Evolutionary conservation across 2,329 filamentous ascomycete species (phyloP).

Genomic region (Stagonosporopsis chrysanthemi): DNA sequence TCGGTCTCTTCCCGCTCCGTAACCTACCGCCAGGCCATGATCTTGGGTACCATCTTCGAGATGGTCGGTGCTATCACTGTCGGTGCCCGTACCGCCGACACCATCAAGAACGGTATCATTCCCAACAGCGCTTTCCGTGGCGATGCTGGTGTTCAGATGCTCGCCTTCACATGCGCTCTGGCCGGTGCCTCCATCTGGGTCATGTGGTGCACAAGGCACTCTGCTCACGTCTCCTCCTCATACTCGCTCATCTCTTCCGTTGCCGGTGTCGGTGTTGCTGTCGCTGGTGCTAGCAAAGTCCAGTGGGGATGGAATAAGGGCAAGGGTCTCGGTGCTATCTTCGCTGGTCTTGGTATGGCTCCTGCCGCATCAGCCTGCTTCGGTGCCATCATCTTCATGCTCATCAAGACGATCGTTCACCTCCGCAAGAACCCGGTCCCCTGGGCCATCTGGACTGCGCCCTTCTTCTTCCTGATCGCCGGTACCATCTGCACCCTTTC

Average conservation of each 20-base stretch:
- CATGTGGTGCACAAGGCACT: slow-evolving; percentile 80
- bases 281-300: slow-evolving; percentile 63
- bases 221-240: slow-evolving; percentile 69
- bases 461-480: slow-evolving; percentile 79
- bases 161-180: slow-evolving; percentile 65
- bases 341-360: slow-evolving; percentile 73
- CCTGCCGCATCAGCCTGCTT: slow-evolving; percentile 72
- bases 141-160: slow-evolving; percentile 58
- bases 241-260: slow-evolving; percentile 61
- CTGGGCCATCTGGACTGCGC: slow-evolving; percentile 76
- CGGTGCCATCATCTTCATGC: slow-evolving; percentile 72
- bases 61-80: slow-evolving; percentile 57
- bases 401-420: slow-evolving; percentile 76
- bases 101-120: slow-evolving; percentile 77
- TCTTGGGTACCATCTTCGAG: slow-evolving; percentile 56
- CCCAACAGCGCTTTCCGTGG: slow-evolving; percentile 55
- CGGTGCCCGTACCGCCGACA: slow-evolving; percentile 67
- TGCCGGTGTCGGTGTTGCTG: slow-evolving; percentile 59
- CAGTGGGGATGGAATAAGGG: slow-evolving; percentile 69
- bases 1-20: slow-evolving; percentile 81
- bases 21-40: slow-evolving; percentile 69
- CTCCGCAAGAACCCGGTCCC: slow-evolving; percentile 73
- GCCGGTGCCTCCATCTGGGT: slow-evolving; percentile 75
- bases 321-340: slow-evolving; percentile 69
- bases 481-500: slow-evolving; percentile 77